Base-by-base conservation (phyloP, 192 early-diverging fungal species). In the Backusella westeae region DNA sequence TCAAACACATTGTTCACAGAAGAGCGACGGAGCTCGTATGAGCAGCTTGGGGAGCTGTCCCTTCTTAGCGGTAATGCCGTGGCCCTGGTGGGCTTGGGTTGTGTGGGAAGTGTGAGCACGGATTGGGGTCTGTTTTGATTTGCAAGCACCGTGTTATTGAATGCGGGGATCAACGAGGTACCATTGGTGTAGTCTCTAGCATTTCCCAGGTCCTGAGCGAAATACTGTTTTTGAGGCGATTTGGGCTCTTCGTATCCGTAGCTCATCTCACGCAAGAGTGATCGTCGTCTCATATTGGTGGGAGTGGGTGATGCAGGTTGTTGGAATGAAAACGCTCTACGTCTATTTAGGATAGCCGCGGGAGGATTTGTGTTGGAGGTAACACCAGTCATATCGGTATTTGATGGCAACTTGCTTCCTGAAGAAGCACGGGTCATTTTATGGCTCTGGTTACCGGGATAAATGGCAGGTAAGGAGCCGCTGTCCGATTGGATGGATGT, bases 401-500 rank as follows among this genome's bases (percentile, higher is more conserved):
- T 12, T 26, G 39, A 44, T 23, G 70, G 70, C 26, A 71, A 71
- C 17, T 65, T 65, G 7, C 21, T 41, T 39, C 34, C 52, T 23
- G 53, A 56, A 17, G 36, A 34, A 41, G 53, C 56, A 32, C 72
- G 52, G 21, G 35, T 73, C 46, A 59, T 59, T 23, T 44, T 69
- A 23, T 76, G 66, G 34, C 34, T 38, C 8, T 75, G 56, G 12
- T 39, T 21, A 12, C 9, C 14, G 4, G 72, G 52, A 6, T 35
- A 73, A 69, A 26, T 21, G 0, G 72, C 73, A 15, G 72, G 49
- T 34, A 46, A 68, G 7, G 77, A 73, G 0, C 59, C 72, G 5
- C 14, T 71, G 41, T 81, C 80, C 1, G 80, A 81, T 46, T 73
- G 72, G 36, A 81, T 35, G 2, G 80, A 81, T 34, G 80, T 77